phyloP scores from a whole-genome alignment of 1,284 basidiomycete species.

The Thecaphora thlaspeos region DNA sequence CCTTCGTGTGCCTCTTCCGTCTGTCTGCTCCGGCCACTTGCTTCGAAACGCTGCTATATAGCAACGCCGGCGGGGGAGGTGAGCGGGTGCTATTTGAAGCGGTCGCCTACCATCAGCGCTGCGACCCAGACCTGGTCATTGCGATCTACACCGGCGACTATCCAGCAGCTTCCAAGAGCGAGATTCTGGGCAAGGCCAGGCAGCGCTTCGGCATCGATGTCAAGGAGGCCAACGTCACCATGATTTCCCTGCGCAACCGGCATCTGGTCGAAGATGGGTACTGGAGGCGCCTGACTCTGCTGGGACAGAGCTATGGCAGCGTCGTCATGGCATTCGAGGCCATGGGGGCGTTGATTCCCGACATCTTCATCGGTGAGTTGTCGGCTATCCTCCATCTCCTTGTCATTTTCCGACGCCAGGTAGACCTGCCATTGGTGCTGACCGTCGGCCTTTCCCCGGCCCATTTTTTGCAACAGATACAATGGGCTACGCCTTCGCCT shows the following conservation, averaged over 20 bases:
- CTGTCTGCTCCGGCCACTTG: no score
- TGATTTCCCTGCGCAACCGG: constrained; percentile 74
- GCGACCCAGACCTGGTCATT: constrained; percentile 70
- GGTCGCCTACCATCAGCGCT: constrained; percentile 73
- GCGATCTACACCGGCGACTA: constrained; percentile 79
- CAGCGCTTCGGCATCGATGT: constrained; percentile 79
- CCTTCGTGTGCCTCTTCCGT: no score
- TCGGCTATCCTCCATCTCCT: no score
- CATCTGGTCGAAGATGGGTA: constrained; percentile 74
- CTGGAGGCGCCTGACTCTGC: constrained; percentile 84
- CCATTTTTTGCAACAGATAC: constrained; percentile 69
- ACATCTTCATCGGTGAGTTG: constrained; percentile 79
- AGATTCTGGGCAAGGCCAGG: constrained; percentile 66
- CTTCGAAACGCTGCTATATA: constrained; percentile 53
- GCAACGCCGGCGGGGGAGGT: constrained; percentile 95
- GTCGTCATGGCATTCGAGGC: constrained; percentile 81
- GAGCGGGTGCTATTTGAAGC: constrained; percentile 95
- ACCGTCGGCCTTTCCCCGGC: no score
- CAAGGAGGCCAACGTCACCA: constrained; percentile 67
- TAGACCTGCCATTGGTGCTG: no score
- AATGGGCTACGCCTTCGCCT: constrained; percentile 96
- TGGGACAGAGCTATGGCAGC: constrained; percentile 87
- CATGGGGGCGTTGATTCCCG: constrained; percentile 70
- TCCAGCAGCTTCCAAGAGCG: constrained; percentile 65
- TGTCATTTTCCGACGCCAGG: no score